Evolutionary conservation across 106 monocot genomes (phyloP).

Genomic region (Dactylorhiza incarnata): DNA sequence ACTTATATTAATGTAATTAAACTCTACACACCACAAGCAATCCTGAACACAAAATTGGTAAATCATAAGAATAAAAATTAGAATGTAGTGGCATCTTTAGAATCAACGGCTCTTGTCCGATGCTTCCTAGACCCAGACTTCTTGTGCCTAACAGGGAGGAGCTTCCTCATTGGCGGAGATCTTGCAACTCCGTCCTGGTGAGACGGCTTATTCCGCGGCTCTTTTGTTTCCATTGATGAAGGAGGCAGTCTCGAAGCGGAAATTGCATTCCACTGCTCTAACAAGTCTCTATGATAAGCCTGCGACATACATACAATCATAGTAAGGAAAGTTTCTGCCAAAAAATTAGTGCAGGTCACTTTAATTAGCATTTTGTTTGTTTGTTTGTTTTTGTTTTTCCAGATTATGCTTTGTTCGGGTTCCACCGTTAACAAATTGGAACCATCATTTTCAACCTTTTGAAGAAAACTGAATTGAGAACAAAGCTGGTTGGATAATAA

Average conservation of each 20-base stretch:
- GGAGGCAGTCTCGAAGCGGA: background rate
- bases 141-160: background rate
- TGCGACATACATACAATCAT: background rate
- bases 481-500: background rate
- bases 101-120: background rate
- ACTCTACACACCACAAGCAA: background rate
- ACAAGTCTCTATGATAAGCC: constrained; percentile 11
- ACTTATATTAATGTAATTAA: background rate
- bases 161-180: background rate
- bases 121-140: constrained; percentile 1
- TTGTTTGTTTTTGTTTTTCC: background rate
- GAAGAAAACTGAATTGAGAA: background rate
- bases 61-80: no score
- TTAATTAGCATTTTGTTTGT: background rate
- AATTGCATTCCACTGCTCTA: constrained; percentile 8
- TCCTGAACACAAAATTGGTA: background rate
- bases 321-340: no score
- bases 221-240: background rate
- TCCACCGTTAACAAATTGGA: no score
- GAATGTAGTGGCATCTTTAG: background rate
- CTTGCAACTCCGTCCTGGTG: no score
- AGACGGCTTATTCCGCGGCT: no score
- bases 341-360: background rate
- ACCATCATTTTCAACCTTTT: no score
- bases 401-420: no score